phyloP scores from a whole-genome alignment of 306 rosid genomes.

The Pyrus communis region DNA sequence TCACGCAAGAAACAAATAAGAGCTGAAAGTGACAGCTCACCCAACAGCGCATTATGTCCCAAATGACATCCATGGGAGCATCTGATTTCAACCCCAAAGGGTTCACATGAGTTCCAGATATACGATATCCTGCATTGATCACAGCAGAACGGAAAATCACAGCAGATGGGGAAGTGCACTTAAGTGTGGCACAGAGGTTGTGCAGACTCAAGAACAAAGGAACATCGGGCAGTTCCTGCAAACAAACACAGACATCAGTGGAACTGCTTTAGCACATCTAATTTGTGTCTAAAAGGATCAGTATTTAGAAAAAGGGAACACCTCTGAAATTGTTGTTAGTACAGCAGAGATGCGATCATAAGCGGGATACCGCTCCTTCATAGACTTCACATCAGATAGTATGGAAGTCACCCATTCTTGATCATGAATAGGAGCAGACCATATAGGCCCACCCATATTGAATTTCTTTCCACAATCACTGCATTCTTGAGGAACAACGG shows the following conservation, averaged over 20 bases:
- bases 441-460: slow-evolving; percentile 95
- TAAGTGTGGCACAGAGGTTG: slow-evolving; percentile 86
- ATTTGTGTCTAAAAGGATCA: neutral
- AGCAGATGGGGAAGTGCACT: slow-evolving; percentile 97
- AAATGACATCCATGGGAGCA: slow-evolving; percentile 91
- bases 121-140: slow-evolving; percentile 84
- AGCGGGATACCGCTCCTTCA: slow-evolving; percentile 76
- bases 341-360: slow-evolving; percentile 83
- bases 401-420: slow-evolving; percentile 91
- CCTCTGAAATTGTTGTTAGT: slow-evolving; percentile 89
- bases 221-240: slow-evolving; percentile 87
- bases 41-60: slow-evolving; percentile 99
- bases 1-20: neutral
- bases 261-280: neutral
- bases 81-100: slow-evolving; percentile 91
- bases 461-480: slow-evolving; percentile 85
- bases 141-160: slow-evolving; percentile 88
- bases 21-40: slow-evolving; percentile 31
- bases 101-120: slow-evolving; percentile 92
- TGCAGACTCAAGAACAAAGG: slow-evolving; percentile 93
- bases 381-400: slow-evolving; percentile 57
- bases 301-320: slow-evolving; percentile 2
- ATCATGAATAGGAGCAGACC: slow-evolving; percentile 96
- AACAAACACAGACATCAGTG: slow-evolving; percentile 1
- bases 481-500: slow-evolving; percentile 84